A percentile compares a stretch with the other conserved stretches of the same genome.
phyloP scores from a whole-genome alignment of 208 protist species.

The Balamuthia mandrillaris region DNA sequence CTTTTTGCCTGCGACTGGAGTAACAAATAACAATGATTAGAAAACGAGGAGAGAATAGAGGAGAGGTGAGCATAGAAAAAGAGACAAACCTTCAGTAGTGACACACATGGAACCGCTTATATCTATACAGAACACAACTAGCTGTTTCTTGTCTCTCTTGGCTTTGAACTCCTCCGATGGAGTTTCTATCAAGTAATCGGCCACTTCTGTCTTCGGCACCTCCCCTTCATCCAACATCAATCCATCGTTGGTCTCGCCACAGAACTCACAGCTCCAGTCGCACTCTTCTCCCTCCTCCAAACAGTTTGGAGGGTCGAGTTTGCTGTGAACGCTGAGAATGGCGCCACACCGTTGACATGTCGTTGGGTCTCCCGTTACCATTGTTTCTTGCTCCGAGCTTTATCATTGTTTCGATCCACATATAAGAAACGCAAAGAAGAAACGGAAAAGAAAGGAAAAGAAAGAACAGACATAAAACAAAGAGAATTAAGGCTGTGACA shows the following conservation, averaged over 20 bases:
- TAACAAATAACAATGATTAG: neutral
- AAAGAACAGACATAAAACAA: too few relatives aligned
- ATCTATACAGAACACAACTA: slow-evolving; percentile 13
- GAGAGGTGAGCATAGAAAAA: neutral
- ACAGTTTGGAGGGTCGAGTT: neutral
- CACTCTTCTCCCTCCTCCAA: neutral
- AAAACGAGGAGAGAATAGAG: neutral
- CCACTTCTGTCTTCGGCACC: neutral
- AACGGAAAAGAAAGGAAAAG: too few relatives aligned
- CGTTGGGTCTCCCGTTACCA: too few relatives aligned
- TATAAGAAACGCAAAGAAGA: too few relatives aligned
- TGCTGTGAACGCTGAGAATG: neutral
- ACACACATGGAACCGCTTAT: neutral
- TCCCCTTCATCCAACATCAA: slow-evolving; percentile 2
- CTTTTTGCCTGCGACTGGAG: neutral
- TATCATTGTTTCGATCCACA: too few relatives aligned
- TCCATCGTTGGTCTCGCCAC: neutral
- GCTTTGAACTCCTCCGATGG: neutral
- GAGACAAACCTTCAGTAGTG: neutral
- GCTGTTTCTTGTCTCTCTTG: neutral
- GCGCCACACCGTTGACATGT: neutral
- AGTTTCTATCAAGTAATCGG: slow-evolving; percentile 1
- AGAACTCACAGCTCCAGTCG: slow-evolving; percentile 30
- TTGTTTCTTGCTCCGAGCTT: too few relatives aligned
- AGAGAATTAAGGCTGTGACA: too few relatives aligned